Base-by-base conservation (phyloP, 2,329 filamentous ascomycete genomes). In the Clonostachys rhizophaga region DNA sequence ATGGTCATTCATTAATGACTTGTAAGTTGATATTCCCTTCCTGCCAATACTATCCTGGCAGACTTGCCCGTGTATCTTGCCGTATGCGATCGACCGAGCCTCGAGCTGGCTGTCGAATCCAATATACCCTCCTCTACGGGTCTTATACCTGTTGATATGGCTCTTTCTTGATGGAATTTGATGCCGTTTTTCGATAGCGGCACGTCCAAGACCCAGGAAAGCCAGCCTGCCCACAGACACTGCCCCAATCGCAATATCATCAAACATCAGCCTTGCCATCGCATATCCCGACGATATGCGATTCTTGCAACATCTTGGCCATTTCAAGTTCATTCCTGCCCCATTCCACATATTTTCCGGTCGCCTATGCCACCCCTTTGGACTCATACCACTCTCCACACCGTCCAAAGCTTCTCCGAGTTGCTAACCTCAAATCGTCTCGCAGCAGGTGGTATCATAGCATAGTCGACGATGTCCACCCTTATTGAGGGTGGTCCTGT, bases 401-500 rank as follows among this genome's bases (percentile, higher is more conserved):
- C 20, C 20, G 18, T 11, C 18, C 33, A 42, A 17, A n/a, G 33
- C 18, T n/a, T 36, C 34, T n/a, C 17, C 55, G 53, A 55, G 51
- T 55, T 64, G 58, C 68, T 70, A 61, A 68, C 58, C 57, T 63
- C 53, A 54, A 30, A 10, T 30, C 24, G 24, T 10, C 24, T 30
- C 9, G 24, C 24, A 30, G 24, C 24, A 30, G 24, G 24, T 30
- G 24, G 24, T 30, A 9, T 30, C 24, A 30, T 30, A 30, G 24
- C 24, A 30, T 30, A 30, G 24, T 30, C 24, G 24, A 78, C 74
- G 63, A 82, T 86, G 74, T 81, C 80, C 71, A 76, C 76, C 69
- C 77, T 81, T 62, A 74, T 77, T 59, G 74, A 83, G 68, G 69
- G 71, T 56, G 76, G 80, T 69, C 74, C 82, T 61, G 75, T 78